These are phyloP conservation scores for Apiospora pterosperma DNA, from an alignment of 2,329 filamentous ascomycete genomes.

Conservation along the genomic window DNA sequence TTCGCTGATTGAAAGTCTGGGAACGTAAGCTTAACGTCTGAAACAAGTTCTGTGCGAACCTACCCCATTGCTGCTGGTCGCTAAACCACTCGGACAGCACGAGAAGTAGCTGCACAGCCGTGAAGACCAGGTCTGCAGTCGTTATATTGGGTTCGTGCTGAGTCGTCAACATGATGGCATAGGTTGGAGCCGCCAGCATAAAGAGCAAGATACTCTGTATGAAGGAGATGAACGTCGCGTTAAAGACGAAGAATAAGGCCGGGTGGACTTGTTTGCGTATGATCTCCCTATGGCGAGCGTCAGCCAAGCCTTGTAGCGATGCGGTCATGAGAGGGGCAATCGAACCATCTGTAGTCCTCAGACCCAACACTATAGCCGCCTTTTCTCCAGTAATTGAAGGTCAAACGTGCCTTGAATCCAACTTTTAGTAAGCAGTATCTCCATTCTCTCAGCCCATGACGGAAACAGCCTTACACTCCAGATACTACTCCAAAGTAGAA, in stretches of 20 bases:
- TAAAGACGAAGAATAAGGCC: constrained; percentile 76
- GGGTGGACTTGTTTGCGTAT: constrained; percentile 63
- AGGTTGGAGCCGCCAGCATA: constrained; percentile 71
- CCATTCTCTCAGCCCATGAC: neutral
- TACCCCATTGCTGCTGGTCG: constrained; percentile 90
- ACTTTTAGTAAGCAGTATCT: neutral
- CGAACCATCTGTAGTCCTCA: constrained; percentile 87
- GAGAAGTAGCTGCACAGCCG: constrained; percentile 44
- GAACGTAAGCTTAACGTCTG: neutral
- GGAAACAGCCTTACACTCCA: constrained; percentile 67
- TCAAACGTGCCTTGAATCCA: constrained; percentile 64
- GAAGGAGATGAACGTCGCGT: constrained; percentile 84
- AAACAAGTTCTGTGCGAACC: constrained; percentile 19
- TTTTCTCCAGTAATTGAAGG: constrained; percentile 95
- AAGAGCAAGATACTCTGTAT: constrained; percentile 81
- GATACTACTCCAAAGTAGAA: constrained; percentile 64
- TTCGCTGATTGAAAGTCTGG: constrained; percentile 80
- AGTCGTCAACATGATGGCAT: constrained; percentile 73
- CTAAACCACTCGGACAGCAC: constrained; percentile 72
- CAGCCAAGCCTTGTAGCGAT: neutral
- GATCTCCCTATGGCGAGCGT: constrained; percentile 52
- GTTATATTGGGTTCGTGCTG: constrained; percentile 53
- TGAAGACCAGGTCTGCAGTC: constrained; percentile 44
- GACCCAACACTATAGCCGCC: constrained; percentile 86
- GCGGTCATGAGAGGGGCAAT: neutral